Evolutionary conservation across 176 grass and related monocot genomes (phyloP).

Genomic region (Dactylis glomerata): DNA sequence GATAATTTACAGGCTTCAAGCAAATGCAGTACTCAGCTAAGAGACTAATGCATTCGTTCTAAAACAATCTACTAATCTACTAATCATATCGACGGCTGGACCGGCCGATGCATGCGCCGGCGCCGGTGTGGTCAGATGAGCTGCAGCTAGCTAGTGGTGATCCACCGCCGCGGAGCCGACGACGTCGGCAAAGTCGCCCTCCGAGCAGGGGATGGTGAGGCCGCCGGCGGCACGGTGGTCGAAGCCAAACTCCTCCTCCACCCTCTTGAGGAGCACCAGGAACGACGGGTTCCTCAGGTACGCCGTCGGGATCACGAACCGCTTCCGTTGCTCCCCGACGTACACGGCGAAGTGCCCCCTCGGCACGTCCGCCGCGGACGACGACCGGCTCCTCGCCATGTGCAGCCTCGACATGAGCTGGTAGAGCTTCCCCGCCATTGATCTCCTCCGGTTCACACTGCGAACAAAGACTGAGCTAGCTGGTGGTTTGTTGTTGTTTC

Average conservation of each 20-base stretch:
- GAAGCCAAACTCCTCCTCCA: conserved; percentile 64
- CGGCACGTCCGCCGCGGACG: conserved; percentile 24
- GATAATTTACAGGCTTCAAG: background rate
- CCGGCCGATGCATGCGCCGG: background rate
- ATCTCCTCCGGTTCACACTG: background rate
- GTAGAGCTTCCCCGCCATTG: conserved; percentile 50
- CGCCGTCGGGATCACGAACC: conserved; percentile 54
- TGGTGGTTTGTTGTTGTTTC: background rate
- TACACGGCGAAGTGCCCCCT: conserved; percentile 55
- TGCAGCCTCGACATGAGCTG: conserved; percentile 45
- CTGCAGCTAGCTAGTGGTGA: background rate
- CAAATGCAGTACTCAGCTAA: background rate
- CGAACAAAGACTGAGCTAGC: background rate
- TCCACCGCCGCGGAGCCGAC: background rate
- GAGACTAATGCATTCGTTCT: background rate
- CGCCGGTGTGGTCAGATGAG: background rate
- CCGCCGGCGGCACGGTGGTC: conserved; percentile 41
- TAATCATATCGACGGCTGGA: background rate
- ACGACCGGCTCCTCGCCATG: conserved; percentile 1
- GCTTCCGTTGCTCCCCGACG: conserved; percentile 44
- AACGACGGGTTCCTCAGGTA: conserved; percentile 54
- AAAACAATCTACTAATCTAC: background rate
- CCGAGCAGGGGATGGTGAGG: conserved; percentile 51
- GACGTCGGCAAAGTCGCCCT: conserved; percentile 34
- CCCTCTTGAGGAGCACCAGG: conserved; percentile 42